Conservation (phyloP, 306 rosid species). For the Betula pendula region DNA sequence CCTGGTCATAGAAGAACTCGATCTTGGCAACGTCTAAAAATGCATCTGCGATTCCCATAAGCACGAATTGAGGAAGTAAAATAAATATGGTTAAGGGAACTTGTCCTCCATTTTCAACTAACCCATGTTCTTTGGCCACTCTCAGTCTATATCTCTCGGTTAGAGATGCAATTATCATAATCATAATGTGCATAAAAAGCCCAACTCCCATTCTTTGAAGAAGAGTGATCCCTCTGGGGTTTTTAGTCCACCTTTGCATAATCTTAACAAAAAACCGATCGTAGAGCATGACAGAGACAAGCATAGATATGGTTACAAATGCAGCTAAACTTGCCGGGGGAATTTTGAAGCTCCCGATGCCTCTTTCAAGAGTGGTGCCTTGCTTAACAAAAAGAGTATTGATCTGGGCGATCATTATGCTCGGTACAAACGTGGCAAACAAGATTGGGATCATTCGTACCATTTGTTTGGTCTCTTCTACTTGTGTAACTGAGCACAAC, state of each 20-base stretch:
- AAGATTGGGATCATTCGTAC: conserved; percentile 64
- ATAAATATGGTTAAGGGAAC: conserved; percentile 73
- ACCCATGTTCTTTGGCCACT: conserved; percentile 46
- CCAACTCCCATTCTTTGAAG: conserved; percentile 87
- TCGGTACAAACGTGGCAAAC: conserved; percentile 68
- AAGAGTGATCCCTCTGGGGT: conserved; percentile 85
- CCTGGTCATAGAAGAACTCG: conserved; percentile 91
- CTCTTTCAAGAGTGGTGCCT: conserved; percentile 77
- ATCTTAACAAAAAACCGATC: conserved; percentile 71
- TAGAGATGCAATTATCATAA: conserved; percentile 62
- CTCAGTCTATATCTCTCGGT: conserved; percentile 63
- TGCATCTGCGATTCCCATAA: conserved; percentile 79
- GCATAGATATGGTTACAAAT: conserved; percentile 77
- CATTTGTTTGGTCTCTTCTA: conserved; percentile 80
- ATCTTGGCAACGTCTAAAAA: conserved; percentile 72
- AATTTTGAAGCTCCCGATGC: conserved; percentile 58
- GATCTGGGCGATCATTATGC: conserved; percentile 76
- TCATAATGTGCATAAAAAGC: conserved; percentile 56
- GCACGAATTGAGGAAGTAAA: conserved; percentile 78
- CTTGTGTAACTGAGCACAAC: conserved; percentile 76
- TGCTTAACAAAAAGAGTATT: conserved; percentile 84
- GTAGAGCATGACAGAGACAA: conserved; percentile 66
- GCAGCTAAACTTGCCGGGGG: conserved; percentile 75
- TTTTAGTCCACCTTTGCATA: conserved; percentile 58
- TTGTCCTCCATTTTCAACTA: conserved; percentile 41